These are phyloP conservation scores for Mucor velutinosus DNA, from an alignment of 371 early-diverging fungal genomes.

Conservation along the genomic window DNA sequence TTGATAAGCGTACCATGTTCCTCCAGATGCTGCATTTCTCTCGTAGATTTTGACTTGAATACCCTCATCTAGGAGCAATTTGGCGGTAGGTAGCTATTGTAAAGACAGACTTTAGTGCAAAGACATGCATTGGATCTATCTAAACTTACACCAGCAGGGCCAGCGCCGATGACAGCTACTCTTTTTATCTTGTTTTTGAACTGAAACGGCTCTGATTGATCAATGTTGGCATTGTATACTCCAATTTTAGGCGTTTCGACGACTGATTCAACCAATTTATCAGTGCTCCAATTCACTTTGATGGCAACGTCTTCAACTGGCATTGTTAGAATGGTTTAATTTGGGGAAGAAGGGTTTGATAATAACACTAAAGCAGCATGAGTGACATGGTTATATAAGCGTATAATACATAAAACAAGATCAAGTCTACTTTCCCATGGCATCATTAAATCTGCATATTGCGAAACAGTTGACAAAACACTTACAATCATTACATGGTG, in stretches of 20 bases:
- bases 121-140: background rate
- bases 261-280: background rate
- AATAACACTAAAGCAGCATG: background rate
- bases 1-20: conserved; percentile 30
- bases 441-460: background rate
- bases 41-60: conserved; percentile 39
- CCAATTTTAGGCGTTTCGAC: background rate
- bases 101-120: background rate
- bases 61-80: conserved; percentile 35
- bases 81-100: conserved; percentile 35
- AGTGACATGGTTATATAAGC: background rate
- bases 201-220: background rate
- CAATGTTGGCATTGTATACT: background rate
- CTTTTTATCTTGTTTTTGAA: conserved; percentile 24
- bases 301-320: conserved; percentile 15
- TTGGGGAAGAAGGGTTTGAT: background rate
- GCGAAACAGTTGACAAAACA: background rate
- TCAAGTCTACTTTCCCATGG: background rate
- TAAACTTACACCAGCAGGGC: conserved; percentile 39
- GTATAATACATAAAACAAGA: background rate
- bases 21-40: conserved; percentile 31
- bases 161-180: conserved; percentile 49
- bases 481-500: background rate
- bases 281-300: conserved; percentile 16
- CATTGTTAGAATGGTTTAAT: conserved; percentile 4